phyloP scores from a whole-genome alignment of 805 yeast species.

The Komagataella ulmi region DNA sequence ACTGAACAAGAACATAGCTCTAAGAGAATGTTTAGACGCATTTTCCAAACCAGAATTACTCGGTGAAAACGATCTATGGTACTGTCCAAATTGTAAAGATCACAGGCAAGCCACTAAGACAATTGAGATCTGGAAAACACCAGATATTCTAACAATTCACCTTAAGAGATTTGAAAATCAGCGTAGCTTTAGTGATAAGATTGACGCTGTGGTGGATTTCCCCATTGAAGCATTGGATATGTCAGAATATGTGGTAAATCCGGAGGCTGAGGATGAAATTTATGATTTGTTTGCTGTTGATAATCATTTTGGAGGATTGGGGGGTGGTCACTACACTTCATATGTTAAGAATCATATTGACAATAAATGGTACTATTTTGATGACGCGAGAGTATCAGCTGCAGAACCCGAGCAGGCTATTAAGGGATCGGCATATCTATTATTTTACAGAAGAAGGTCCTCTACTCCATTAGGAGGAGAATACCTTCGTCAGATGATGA shows the following conservation, averaged over 20 bases:
- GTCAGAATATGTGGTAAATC: conserved; percentile 34
- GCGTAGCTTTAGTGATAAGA: conserved; percentile 77
- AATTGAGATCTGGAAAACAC: conserved; percentile 86
- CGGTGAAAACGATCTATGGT: conserved; percentile 88
- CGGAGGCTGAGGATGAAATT: conserved; percentile 19
- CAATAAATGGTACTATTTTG: conserved; percentile 76
- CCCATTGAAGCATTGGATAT: conserved; percentile 78
- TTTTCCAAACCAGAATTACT: conserved; percentile 77
- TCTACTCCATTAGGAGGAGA: conserved; percentile 32
- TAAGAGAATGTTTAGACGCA: conserved; percentile 61
- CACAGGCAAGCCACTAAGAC: conserved; percentile 86
- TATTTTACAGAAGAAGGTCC: conserved; percentile 61
- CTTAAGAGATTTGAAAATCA: conserved; percentile 82
- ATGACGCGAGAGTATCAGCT: conserved; percentile 65
- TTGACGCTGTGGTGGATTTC: conserved; percentile 72
- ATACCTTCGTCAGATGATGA: conserved; percentile 3
- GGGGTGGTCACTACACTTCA: conserved; percentile 97
- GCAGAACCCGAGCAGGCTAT: conserved; percentile 48
- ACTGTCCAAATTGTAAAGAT: conserved; percentile 79
- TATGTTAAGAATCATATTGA: conserved; percentile 71
- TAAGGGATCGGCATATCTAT: conserved; percentile 72
- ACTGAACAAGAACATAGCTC: conserved; percentile 29
- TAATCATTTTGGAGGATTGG: conserved; percentile 90
- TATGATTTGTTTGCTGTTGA: conserved; percentile 90
- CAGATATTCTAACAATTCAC: conserved; percentile 83